Evolutionary conservation across 345 rosid species (phyloP).

Genomic region (Combretum micranthum): DNA sequence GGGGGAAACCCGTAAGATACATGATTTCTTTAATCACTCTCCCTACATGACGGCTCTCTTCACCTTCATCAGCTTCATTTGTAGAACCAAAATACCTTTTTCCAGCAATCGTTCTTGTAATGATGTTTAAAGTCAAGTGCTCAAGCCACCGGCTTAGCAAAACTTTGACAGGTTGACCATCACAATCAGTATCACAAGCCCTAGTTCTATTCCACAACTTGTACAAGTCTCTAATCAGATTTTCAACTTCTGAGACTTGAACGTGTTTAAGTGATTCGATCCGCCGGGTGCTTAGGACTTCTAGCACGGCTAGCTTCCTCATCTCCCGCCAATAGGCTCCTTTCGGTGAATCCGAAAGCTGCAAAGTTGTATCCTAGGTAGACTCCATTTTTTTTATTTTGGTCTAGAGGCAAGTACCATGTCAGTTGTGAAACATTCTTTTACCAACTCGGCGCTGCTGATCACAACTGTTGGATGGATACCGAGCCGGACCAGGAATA

Average conservation of each 20-base stretch:
- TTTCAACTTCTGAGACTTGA: constrained; percentile 31
- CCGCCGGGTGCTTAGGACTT: constrained; percentile 48
- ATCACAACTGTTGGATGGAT: constrained; percentile 23
- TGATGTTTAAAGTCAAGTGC: constrained; percentile 44
- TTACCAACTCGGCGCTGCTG: constrained; percentile 33
- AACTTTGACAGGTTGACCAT: constrained; percentile 8
- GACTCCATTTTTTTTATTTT: constrained; percentile 36
- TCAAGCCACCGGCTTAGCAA: constrained; percentile 32
- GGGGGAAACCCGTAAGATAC: constrained; percentile 27
- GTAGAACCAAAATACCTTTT: constrained; percentile 27
- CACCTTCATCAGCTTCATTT: constrained; percentile 13
- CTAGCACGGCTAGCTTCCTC: constrained; percentile 43
- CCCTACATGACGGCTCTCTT: constrained; percentile 38
- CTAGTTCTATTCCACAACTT: constrained; percentile 1
- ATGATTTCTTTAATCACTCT: constrained; percentile 31
- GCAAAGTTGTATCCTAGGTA: constrained; percentile 59
- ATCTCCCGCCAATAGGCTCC: constrained; percentile 67
- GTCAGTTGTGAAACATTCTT: constrained; percentile 53
- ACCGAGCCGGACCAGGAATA: constrained; percentile 51
- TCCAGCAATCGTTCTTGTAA: constrained; percentile 41
- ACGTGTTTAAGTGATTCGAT: constrained; percentile 34
- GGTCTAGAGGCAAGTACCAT: constrained; percentile 43
- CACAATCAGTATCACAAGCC: not conserved
- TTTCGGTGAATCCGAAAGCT: constrained; percentile 35
- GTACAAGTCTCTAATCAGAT: constrained; percentile 36